A percentile compares a stretch with the other conserved stretches of the same genome.
phyloP scores from a whole-genome alignment of 2,329 filamentous ascomycete species.

The Colletotrichum phormii region DNA sequence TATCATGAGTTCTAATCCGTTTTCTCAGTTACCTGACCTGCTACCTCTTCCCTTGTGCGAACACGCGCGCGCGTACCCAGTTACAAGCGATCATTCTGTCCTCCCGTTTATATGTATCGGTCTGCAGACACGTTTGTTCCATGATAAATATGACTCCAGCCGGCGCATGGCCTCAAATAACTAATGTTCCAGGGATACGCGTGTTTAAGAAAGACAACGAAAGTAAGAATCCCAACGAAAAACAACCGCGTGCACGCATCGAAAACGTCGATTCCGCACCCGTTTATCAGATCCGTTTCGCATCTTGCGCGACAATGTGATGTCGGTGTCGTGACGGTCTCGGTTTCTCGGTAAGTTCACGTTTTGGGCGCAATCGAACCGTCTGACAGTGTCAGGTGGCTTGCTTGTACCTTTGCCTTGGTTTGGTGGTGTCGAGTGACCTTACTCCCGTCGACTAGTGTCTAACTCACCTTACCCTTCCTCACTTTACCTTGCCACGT shows the following conservation, averaged over 20 bases:
- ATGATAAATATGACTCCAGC: slow-evolving; percentile 5
- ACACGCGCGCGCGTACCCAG: not conserved
- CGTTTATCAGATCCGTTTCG: slow-evolving; percentile 22
- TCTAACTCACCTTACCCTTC: not conserved
- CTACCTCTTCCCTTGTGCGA: not conserved
- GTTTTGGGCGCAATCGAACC: not conserved
- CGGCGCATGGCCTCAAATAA: not conserved
- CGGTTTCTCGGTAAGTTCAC: slow-evolving; percentile 16
- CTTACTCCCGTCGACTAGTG: not conserved
- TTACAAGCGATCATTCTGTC: slow-evolving; percentile 19
- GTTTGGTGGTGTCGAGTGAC: slow-evolving; percentile 24
- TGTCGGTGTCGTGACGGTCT: slow-evolving; percentile 9
- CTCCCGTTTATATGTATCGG: not conserved
- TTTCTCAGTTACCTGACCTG: slow-evolving; percentile 20
- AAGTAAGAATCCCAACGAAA: not conserved
- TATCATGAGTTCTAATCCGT: slow-evolving; percentile 32
- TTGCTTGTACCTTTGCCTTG: slow-evolving; percentile 18
- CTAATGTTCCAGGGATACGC: slow-evolving; percentile 1
- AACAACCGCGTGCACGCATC: not conserved
- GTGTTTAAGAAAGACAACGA: not conserved
- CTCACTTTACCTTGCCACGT: not conserved
- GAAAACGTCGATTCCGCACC: slow-evolving; percentile 14
- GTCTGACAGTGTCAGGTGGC: slow-evolving; percentile 28
- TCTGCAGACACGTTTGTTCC: slow-evolving; percentile 3
- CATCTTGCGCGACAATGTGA: slow-evolving; percentile 12